A percentile compares a stretch with the other conserved stretches of the same genome.
Conservation (phyloP, 352 stramenopile genomes). For the Phytophthora lateralis region DNA sequence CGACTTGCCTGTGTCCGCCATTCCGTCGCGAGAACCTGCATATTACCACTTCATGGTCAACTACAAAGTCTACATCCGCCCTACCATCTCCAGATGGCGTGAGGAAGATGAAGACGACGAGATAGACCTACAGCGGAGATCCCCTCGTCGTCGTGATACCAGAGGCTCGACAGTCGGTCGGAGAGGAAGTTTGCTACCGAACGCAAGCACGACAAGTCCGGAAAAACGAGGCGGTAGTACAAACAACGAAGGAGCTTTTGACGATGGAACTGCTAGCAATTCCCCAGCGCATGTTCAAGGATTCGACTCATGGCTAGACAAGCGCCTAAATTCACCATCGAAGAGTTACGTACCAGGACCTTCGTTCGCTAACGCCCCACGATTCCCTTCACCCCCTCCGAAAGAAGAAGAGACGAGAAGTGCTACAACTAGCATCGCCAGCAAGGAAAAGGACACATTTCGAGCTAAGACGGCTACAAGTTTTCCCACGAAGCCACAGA, state of each 20-base stretch:
- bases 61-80: conserved; percentile 56
- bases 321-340: conserved; percentile 18
- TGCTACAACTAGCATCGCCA: background rate
- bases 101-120: conserved; percentile 16
- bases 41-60: conserved; percentile 66
- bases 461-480: background rate
- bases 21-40: conserved; percentile 52
- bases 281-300: conserved; percentile 38
- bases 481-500: conserved; percentile 6
- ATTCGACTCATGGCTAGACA: conserved; percentile 48
- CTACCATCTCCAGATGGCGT: background rate
- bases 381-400: conserved; percentile 9
- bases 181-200: conserved; percentile 1
- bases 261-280: background rate
- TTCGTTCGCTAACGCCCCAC: conserved; percentile 11
- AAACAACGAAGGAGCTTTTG: background rate
- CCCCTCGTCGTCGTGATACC: conserved; percentile 9
- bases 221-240: conserved; percentile 4
- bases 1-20: conserved; percentile 31
- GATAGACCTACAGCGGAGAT: conserved; percentile 17
- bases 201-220: background rate
- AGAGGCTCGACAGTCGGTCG: conserved; percentile 10
- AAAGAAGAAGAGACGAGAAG: conserved; percentile 27
- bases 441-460: background rate
- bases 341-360: conserved; percentile 6